Percentiles rank a stretch among this genome's conserved stretches.
Conservation (phyloP, 306 rosid genomes). For the Glycine tomentella region DNA sequence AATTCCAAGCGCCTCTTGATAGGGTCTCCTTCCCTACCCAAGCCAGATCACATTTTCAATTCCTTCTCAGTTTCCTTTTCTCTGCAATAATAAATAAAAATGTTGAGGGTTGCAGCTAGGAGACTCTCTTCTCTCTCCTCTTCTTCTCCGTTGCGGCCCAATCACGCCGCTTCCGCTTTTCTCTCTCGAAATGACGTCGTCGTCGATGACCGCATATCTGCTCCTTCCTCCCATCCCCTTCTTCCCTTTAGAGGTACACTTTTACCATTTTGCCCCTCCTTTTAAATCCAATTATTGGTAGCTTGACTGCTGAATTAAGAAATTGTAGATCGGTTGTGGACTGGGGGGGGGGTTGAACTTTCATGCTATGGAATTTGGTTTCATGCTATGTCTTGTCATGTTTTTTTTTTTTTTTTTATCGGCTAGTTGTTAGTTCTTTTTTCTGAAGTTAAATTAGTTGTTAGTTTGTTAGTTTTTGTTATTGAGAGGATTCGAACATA, state of each 20-base stretch:
- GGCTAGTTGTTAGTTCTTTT: too few relatives aligned
- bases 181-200: conserved; percentile 35
- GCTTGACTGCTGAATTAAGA: neutral
- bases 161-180: conserved; percentile 39
- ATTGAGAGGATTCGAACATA: too few relatives aligned
- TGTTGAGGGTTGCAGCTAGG: conserved; percentile 52
- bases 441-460: too few relatives aligned
- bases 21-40: too few relatives aligned
- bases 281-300: neutral
- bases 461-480: too few relatives aligned
- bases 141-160: conserved; percentile 41
- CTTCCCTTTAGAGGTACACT: conserved; percentile 43
- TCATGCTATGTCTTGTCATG: neutral
- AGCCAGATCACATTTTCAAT: too few relatives aligned
- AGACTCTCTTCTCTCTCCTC: conserved; percentile 51
- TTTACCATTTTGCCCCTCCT: neutral
- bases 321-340: neutral
- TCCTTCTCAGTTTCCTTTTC: too few relatives aligned
- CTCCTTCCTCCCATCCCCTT: neutral
- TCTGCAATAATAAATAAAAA: too few relatives aligned
- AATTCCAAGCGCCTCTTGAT: too few relatives aligned
- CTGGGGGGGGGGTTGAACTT: too few relatives aligned
- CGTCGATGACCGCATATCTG: conserved; percentile 36
- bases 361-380: too few relatives aligned
- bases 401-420: too few relatives aligned